Conservation (phyloP, 441 rosid species). For the Francoa sonchifolia region DNA sequence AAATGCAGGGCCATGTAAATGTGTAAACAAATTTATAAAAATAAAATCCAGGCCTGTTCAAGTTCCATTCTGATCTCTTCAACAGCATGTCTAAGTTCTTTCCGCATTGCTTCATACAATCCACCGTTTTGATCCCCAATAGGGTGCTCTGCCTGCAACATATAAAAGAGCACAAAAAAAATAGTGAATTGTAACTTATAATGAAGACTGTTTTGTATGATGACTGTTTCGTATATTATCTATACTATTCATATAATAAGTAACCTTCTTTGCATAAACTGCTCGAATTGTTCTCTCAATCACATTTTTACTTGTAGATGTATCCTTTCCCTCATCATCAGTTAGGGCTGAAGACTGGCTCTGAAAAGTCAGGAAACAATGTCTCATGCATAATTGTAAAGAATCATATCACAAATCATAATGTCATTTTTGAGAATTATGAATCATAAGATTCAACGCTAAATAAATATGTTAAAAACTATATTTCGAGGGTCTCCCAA, state of each 20-base stretch:
- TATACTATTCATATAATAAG: constrained; percentile 16
- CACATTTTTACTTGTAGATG: constrained; percentile 28
- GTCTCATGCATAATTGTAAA: too few species aligned
- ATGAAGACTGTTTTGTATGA: not conserved
- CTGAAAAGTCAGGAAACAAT: constrained; percentile 30
- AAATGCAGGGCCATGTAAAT: constrained; percentile 12
- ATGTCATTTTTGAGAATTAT: too few species aligned
- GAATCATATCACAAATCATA: too few species aligned
- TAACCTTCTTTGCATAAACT: constrained; percentile 73
- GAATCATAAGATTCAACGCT: too few species aligned
- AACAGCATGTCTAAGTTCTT: constrained; percentile 63
- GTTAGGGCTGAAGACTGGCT: constrained; percentile 83
- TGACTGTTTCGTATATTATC: constrained; percentile 3
- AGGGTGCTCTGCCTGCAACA: constrained; percentile 37
- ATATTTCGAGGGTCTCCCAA: too few species aligned
- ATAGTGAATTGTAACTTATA: constrained; percentile 6
- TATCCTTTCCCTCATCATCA: constrained; percentile 71
- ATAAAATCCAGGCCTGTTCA: constrained; percentile 24
- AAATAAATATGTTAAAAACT: too few species aligned
- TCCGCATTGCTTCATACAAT: constrained; percentile 51
- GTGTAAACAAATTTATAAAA: too few species aligned
- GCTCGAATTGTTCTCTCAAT: constrained; percentile 54
- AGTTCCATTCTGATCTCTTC: constrained; percentile 52
- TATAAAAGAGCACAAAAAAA: constrained; percentile 7
- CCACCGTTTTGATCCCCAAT: constrained; percentile 30